Evolutionary conservation across 352 stramenopile species (phyloP), one percentile per base, ranked within the genome.

Genomic region (Phytophthora pluvialis): DNA sequence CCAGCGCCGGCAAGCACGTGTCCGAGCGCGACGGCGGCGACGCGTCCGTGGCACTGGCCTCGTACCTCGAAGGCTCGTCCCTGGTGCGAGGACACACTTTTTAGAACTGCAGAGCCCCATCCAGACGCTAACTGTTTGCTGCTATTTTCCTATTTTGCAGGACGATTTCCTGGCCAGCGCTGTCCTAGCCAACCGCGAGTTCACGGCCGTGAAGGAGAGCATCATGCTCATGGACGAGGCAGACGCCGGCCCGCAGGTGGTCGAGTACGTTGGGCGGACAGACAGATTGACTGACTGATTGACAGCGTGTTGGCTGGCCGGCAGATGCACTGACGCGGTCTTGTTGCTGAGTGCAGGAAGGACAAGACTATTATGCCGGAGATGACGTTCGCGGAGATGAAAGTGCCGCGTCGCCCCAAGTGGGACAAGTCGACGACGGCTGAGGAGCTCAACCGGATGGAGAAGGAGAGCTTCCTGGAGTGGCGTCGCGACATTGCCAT

Each of bases 401-500:
- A 94, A 45, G 97, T 99, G 45, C 98, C 98, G 15, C 82, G 97
- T 57, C 91, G 97, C 29, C 98, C 98, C 7, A 44, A 88, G 21
- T 99, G 98, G 98, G 88, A 97, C 61, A 73, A 90, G 36, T 89
- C 74, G 4, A 99, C 96, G n/a, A 98, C 97, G 2, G 77, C 94
- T 0, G 90, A 98, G 45, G 97, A 99, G 72, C 86, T 99, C 13
- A 97, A 99, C 70, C 65, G 66, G 7, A 63, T 84, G 58, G 98
- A 99, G 83, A 98, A 98, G 67, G 90, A 99, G 66, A 85, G 89
- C n/a, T 99, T 99, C 66, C 74, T 99, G 16, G 79, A 97, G 36
- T 99, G 98, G 98, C 83, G 98, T 62, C 91, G 98, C 28, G 89
- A 93, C 12, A 97, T 99, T 73, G 98, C 98, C 3, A 51, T 88